Percentiles rank a stretch among this genome's conserved stretches.
These are phyloP conservation scores for Aspergillus novofumigatus DNA, from an alignment of 2,329 filamentous ascomycete genomes.

Conservation along the genomic window DNA sequence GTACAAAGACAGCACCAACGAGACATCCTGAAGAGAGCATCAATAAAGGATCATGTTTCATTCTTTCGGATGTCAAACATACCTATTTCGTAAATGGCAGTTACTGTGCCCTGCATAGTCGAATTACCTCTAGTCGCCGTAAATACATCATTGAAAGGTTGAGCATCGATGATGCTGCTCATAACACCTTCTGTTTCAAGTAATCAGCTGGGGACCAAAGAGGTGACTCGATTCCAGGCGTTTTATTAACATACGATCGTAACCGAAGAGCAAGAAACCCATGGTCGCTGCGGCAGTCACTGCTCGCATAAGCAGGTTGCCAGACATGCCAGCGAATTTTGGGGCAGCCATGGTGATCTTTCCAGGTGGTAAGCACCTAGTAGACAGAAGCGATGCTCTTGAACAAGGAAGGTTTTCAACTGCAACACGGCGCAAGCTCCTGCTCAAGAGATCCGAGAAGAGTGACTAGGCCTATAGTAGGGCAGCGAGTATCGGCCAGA, in stretches of 20 bases:
- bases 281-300: constrained; percentile 61
- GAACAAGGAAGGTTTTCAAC: too few relatives aligned
- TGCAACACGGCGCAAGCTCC: too few relatives aligned
- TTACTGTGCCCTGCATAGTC: constrained; percentile 34
- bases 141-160: constrained; percentile 30
- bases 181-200: constrained; percentile 33
- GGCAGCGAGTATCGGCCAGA: too few relatives aligned
- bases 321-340: not conserved
- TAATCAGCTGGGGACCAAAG: not conserved
- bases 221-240: not conserved
- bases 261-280: constrained; percentile 59
- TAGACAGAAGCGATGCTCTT: too few relatives aligned
- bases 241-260: constrained; percentile 43
- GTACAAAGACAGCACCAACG: constrained; percentile 33
- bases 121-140: constrained; percentile 34
- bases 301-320: constrained; percentile 19
- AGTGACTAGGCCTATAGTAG: too few relatives aligned
- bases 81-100: constrained; percentile 30
- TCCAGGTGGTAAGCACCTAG: not conserved
- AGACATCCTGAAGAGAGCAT: constrained; percentile 25
- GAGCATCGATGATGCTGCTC: constrained; percentile 35
- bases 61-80: not conserved
- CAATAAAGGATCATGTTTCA: too few relatives aligned
- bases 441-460: too few relatives aligned
- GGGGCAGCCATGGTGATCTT: not conserved